phyloP scores from a whole-genome alignment of 768 basidiomycete species.

The Agrocybe pediades region DNA sequence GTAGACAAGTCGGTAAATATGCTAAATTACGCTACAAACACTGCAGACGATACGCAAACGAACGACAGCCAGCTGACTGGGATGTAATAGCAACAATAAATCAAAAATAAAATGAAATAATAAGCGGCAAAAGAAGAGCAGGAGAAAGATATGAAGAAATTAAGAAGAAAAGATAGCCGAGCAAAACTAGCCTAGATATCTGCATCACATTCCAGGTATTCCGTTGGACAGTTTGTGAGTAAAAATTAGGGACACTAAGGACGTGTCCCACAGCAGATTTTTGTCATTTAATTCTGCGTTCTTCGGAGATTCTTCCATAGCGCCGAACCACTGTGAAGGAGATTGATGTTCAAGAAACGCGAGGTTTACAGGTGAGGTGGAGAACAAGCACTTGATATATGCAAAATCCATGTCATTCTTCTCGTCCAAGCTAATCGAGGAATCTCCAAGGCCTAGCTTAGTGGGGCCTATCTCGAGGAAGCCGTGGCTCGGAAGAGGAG shows the following conservation, averaged over 20 bases:
- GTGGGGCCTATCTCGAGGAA: constrained; percentile 44
- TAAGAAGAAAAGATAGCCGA: too few species aligned
- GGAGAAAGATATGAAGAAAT: too few species aligned
- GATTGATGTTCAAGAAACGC: constrained; percentile 48
- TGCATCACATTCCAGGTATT: too few species aligned
- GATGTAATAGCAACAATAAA: too few species aligned
- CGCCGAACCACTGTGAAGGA: constrained; percentile 15
- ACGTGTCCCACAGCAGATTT: constrained; percentile 30
- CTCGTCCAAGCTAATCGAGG: constrained; percentile 43
- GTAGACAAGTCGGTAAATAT: too few species aligned
- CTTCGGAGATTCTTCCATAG: neutral
- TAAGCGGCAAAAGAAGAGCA: too few species aligned
- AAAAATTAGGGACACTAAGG: constrained; percentile 25
- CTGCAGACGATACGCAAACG: too few species aligned
- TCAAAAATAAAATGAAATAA: too few species aligned
- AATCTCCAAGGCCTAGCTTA: constrained; percentile 44
- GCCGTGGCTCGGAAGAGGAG: constrained; percentile 46
- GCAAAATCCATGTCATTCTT: constrained; percentile 42
- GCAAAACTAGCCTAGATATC: too few species aligned
- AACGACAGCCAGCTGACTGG: too few species aligned
- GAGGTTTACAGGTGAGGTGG: constrained; percentile 50
- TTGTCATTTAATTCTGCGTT: neutral
- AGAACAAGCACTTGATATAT: constrained; percentile 61
- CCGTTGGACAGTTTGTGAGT: too few species aligned
- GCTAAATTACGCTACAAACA: too few species aligned